Conservation (phyloP, 495 filamentous ascomycete genomes). For the Neurospora cerealis region DNA sequence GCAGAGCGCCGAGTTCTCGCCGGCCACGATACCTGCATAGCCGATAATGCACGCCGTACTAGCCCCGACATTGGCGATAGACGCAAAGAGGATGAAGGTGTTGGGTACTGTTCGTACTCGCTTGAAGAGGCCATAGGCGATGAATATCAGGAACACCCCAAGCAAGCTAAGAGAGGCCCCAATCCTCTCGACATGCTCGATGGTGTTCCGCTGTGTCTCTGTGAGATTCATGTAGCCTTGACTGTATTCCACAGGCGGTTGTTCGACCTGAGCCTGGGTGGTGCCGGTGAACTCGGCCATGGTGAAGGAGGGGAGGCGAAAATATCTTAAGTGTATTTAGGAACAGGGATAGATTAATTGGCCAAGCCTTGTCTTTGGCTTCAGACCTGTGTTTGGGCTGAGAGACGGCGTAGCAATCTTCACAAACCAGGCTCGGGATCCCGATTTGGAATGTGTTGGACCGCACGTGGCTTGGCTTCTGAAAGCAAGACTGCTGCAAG, state of each 20-base stretch:
- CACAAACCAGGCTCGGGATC: background rate
- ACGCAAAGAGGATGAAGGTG: constrained; percentile 72
- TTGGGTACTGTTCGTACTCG: constrained; percentile 69
- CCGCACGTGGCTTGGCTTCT: background rate
- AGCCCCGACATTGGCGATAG: constrained; percentile 69
- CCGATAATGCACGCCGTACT: constrained; percentile 69
- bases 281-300: background rate
- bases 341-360: constrained; percentile 12
- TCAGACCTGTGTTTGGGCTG: background rate
- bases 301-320: background rate
- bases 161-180: constrained; percentile 53
- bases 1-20: constrained; percentile 48
- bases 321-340: constrained; percentile 3
- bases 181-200: constrained; percentile 33
- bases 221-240: constrained; percentile 25
- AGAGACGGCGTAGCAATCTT: background rate
- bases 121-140: constrained; percentile 52
- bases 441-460: background rate
- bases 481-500: background rate
- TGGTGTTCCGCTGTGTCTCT: constrained; percentile 15
- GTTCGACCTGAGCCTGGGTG: background rate
- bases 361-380: background rate
- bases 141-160: constrained; percentile 59
- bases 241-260: background rate
- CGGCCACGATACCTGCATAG: constrained; percentile 41